A percentile compares a stretch with the other conserved stretches of the same genome.
Conservation (phyloP, 352 stramenopile genomes). For the Blastocystis sp. region DNA sequence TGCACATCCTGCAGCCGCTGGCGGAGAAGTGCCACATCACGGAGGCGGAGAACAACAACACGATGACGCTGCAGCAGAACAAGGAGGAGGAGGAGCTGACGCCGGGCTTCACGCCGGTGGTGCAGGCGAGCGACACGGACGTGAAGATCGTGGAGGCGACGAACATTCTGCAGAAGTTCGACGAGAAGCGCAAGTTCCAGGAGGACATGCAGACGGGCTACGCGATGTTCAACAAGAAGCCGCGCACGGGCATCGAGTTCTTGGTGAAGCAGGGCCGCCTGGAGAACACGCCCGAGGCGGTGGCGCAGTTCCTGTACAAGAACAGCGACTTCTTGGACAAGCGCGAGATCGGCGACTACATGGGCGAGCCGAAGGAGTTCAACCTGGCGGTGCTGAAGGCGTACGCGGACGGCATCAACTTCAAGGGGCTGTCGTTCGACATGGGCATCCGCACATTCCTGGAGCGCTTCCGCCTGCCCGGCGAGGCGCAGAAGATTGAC, state of each 20-base stretch:
- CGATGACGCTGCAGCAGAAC: slow-evolving; percentile 16
- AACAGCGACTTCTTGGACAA: slow-evolving; percentile 89
- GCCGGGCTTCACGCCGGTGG: slow-evolving; percentile 44
- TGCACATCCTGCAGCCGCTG: slow-evolving; percentile 70
- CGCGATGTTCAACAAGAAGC: slow-evolving; percentile 95
- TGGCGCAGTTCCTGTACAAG: slow-evolving; percentile 88
- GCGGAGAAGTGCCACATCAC: slow-evolving; percentile 70
- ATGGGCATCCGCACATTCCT: slow-evolving; percentile 94
- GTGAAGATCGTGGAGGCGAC: slow-evolving; percentile 76
- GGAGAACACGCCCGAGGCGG: slow-evolving; percentile 82
- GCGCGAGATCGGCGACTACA: slow-evolving; percentile 92
- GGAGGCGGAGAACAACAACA: slow-evolving; percentile 60
- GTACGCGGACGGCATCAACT: slow-evolving; percentile 93
- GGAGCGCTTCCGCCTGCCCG: slow-evolving; percentile 91
- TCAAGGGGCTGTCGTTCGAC: slow-evolving; percentile 86
- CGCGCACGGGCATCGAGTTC: slow-evolving; percentile 84
- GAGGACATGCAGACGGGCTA: slow-evolving; percentile 92
- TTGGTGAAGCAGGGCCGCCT: slow-evolving; percentile 86
- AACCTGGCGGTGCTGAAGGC: slow-evolving; percentile 82
- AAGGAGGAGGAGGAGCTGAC: slow-evolving; percentile 60
- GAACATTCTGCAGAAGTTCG: slow-evolving; percentile 76
- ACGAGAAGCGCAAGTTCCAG: slow-evolving; percentile 90
- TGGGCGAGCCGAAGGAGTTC: slow-evolving; percentile 90
- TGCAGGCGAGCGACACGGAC: slow-evolving; percentile 59
- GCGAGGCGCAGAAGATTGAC: slow-evolving; percentile 99